Conservation (phyloP, 1,284 basidiomycete genomes). For the Boletus subluridellus region DNA sequence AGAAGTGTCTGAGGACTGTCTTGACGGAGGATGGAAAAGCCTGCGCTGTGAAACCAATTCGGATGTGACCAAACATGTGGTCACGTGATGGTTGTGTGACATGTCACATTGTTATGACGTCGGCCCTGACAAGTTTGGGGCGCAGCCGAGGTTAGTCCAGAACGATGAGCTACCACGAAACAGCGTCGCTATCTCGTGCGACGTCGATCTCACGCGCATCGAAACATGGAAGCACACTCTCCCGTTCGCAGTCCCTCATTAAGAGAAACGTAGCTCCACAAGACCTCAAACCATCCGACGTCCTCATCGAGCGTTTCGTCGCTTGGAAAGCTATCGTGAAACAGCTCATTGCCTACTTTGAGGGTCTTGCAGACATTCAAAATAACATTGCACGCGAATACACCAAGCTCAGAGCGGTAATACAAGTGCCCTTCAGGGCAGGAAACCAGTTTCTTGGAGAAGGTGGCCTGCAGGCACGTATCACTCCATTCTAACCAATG, state of each 20-base stretch:
- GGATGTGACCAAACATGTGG: slow-evolving; percentile 2
- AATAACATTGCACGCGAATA: slow-evolving; percentile 94
- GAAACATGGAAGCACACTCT: slow-evolving; percentile 63
- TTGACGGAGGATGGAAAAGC: slow-evolving; percentile 13
- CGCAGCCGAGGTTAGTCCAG: not conserved
- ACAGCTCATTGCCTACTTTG: slow-evolving; percentile 86
- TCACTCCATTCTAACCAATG: not conserved
- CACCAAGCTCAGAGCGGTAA: slow-evolving; percentile 93
- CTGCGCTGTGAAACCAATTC: not conserved
- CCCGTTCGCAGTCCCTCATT: slow-evolving; percentile 79
- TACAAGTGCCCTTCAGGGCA: slow-evolving; percentile 94
- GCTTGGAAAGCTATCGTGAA: slow-evolving; percentile 96
- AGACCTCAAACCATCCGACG: slow-evolving; percentile 91
- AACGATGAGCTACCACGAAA: slow-evolving; percentile 43
- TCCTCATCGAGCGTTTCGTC: slow-evolving; percentile 92
- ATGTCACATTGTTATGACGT: slow-evolving; percentile 33
- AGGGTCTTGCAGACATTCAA: slow-evolving; percentile 92
- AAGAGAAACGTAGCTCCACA: slow-evolving; percentile 86
- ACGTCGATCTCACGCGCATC: slow-evolving; percentile 67
- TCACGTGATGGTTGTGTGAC: slow-evolving; percentile 22
- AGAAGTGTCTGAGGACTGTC: slow-evolving; percentile 2
- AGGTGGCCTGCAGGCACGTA: slow-evolving; percentile 72
- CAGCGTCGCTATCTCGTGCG: slow-evolving; percentile 57
- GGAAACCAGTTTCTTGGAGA: slow-evolving; percentile 96
- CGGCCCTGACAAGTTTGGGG: not conserved